Percentiles rank a stretch among this genome's conserved stretches.
Conservation (phyloP, 2,329 filamentous ascomycete genomes). For the Cladosporium halotolerans region DNA sequence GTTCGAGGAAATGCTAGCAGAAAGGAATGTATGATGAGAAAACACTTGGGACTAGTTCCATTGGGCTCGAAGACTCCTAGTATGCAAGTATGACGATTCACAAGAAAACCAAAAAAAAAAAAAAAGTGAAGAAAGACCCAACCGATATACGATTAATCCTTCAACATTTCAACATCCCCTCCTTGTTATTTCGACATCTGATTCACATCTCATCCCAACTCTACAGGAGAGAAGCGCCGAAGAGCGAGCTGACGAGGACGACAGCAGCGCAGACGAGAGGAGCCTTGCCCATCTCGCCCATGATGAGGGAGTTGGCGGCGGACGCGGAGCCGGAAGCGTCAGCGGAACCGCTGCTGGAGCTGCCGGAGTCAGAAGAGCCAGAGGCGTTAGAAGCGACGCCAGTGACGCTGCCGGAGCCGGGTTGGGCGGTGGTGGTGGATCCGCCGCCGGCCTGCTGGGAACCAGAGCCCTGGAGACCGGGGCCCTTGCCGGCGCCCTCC, state of each 20-base stretch:
- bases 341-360: constrained; percentile 34
- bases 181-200: not conserved
- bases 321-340: constrained; percentile 23
- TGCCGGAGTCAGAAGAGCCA: constrained; percentile 30
- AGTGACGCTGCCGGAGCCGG: constrained; percentile 45
- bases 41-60: no score
- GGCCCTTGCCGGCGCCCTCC: constrained; percentile 51
- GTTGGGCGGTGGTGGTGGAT: constrained; percentile 43
- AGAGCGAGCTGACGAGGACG: constrained; percentile 47
- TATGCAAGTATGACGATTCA: not conserved
- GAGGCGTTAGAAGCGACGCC: constrained; percentile 26
- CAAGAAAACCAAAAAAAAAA: not conserved
- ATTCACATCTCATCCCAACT: not conserved
- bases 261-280: constrained; percentile 48
- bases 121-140: not conserved
- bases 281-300: constrained; percentile 42
- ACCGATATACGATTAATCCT: no score
- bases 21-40: no score
- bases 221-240: constrained; percentile 44
- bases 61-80: no score
- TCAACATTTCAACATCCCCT: not conserved
- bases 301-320: constrained; percentile 40
- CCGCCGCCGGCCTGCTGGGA: constrained; percentile 50
- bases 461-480: constrained; percentile 50
- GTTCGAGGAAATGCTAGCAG: no score